Evolutionary conservation across 1,139 yeast species (phyloP), one percentile per base, ranked within the genome.

Genomic region (Suhomyces maxii): DNA sequence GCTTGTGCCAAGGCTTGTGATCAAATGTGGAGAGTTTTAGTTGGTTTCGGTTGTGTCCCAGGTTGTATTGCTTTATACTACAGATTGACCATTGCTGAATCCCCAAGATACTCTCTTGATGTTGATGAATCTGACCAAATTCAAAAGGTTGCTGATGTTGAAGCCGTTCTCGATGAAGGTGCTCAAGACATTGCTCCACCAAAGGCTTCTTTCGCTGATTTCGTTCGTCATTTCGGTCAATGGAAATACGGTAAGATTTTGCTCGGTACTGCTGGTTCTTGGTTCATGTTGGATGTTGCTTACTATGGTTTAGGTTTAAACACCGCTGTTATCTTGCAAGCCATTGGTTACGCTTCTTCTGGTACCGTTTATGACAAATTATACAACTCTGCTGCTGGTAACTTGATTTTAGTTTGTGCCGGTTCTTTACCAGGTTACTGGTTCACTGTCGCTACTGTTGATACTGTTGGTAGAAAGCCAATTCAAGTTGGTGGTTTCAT

Each of bases 231-330:
- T 68, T 93, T 91, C 66, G 74, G 83, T 45, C 86, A 89, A 73
- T 90, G 97, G 96, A 88, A 77, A 70, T 86, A 89, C 69, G 84
- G 88, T 71, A 87, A 86, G 74, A 82, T 85, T 51, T 77, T 93
- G 58, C 57, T 93, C 45, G 99, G 98, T 66, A 91, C 99, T 59
- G 96, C 97, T 55, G 95, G 91, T 68, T 85, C 95, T 42, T 93
- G 99, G 99, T 91, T 91, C 77, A 77, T 85, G 76, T 81, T 91
- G 70, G 99, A 93, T 77, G 89, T 93, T 65, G 97, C 97, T 51
- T 90, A 83, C 79, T 93, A 93, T 68, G 96, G 96, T 71, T 76
- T 88, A 62, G 85, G 88, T 68, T 80, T 88, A 63, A 88, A 88
- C 76, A 74, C 90, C 58, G 84, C 95, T 34, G 75, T 79, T 51